phyloP scores from a whole-genome alignment of 345 rosid genomes.

The Rhizophora apiculata region DNA sequence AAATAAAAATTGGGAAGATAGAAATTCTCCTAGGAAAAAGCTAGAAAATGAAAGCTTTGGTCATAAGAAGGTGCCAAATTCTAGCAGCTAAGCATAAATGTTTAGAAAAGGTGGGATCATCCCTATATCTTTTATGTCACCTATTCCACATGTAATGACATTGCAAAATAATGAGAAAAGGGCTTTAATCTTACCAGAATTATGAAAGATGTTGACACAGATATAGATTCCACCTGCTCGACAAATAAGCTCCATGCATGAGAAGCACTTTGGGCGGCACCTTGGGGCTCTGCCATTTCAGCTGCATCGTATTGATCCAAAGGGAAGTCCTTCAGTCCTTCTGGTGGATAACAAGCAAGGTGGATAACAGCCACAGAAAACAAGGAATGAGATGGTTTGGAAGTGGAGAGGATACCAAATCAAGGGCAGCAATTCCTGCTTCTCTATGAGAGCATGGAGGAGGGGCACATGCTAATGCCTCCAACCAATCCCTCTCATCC shows the following conservation, averaged over 20 bases:
- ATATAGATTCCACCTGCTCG: constrained; percentile 79
- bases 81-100: too few species aligned
- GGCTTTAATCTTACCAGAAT: constrained; percentile 59
- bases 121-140: too few species aligned
- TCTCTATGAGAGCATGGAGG: constrained; percentile 95
- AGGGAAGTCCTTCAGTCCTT: constrained; percentile 15
- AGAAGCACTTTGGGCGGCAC: constrained; percentile 40
- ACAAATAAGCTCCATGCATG: constrained; percentile 77
- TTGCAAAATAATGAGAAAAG: not conserved
- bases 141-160: too few species aligned
- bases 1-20: too few species aligned
- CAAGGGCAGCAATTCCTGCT: constrained; percentile 86
- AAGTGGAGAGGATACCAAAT: constrained; percentile 73
- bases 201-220: constrained; percentile 71
- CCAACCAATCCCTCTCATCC: constrained; percentile 96
- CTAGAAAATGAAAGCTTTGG: too few species aligned
- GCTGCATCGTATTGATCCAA: constrained; percentile 8
- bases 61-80: too few species aligned
- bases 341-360: constrained; percentile 66
- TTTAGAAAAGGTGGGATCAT: too few species aligned
- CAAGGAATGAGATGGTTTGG: constrained; percentile 77
- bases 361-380: constrained; percentile 59
- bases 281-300: constrained; percentile 28
- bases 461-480: constrained; percentile 81
- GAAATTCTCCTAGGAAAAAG: too few species aligned